Evolutionary conservation across 306 rosid genomes (phyloP).

Genomic region (Cucumis melo): DNA sequence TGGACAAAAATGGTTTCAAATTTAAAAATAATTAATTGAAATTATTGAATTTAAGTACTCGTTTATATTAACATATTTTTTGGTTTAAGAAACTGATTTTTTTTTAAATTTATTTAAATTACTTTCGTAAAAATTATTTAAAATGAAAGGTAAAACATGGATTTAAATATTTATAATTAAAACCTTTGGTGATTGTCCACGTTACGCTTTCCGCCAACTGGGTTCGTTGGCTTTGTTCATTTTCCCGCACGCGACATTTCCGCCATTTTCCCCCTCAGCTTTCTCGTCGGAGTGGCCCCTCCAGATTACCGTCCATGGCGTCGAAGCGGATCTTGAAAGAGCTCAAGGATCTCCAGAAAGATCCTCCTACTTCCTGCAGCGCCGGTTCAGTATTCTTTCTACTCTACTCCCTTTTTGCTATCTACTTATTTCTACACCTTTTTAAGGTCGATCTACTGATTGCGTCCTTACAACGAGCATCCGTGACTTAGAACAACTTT

Average conservation of each 20-base stretch:
- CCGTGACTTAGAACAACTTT: not conserved
- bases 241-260: not conserved
- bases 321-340: slow-evolving; percentile 82
- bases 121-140: too few relatives aligned
- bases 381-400: slow-evolving; percentile 34
- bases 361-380: slow-evolving; percentile 82
- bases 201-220: not conserved
- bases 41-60: too few relatives aligned
- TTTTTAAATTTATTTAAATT: too few relatives aligned
- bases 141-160: too few relatives aligned
- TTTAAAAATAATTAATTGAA: too few relatives aligned
- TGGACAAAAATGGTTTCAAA: too few relatives aligned
- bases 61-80: too few relatives aligned
- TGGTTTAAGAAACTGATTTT: too few relatives aligned
- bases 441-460: slow-evolving; percentile 1
- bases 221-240: not conserved
- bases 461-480: not conserved
- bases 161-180: too few relatives aligned
- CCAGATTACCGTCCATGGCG: slow-evolving; percentile 41
- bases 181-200: not conserved
- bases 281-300: slow-evolving; percentile 32
- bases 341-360: slow-evolving; percentile 82
- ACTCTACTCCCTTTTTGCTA: not conserved
- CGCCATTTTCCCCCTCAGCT: not conserved
- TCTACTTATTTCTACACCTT: not conserved